Conservation (phyloP, 306 rosid species). For the Carpinus viminea region DNA sequence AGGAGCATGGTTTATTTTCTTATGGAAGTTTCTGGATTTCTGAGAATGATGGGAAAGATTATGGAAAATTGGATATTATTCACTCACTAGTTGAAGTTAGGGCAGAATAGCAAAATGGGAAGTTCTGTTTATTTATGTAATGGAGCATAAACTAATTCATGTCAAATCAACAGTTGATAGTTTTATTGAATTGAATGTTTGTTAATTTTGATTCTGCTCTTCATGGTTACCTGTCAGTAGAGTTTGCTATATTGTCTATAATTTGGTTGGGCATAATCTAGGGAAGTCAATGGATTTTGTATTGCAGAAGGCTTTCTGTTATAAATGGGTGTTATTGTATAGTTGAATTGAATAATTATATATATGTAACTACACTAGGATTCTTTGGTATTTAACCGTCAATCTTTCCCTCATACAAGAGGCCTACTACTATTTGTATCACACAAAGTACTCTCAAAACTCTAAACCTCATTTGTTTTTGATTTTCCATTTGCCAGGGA, state of each 20-base stretch:
- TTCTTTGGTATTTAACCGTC: no score
- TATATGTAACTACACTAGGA: no score
- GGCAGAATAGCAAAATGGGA: background rate
- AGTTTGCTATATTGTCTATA: no score
- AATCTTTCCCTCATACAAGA: no score
- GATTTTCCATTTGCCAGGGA: slow-evolving; percentile 39
- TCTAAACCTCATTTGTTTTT: slow-evolving; percentile 22
- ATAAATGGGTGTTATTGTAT: no score
- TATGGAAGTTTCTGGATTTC: background rate
- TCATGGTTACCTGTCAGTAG: background rate
- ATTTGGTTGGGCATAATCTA: no score
- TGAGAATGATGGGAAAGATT: background rate
- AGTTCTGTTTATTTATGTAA: background rate
- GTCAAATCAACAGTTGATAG: background rate
- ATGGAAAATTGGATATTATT: background rate
- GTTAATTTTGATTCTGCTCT: background rate
- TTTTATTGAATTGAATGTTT: background rate
- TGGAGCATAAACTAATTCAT: background rate
- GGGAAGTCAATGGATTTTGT: no score
- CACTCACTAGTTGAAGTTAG: background rate
- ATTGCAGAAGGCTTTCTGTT: no score
- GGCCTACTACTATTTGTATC: background rate
- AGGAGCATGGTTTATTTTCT: background rate
- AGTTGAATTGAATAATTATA: background rate
- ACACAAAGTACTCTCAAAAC: background rate